A percentile compares a stretch with the other conserved stretches of the same genome.
Conservation (phyloP, 2,329 filamentous ascomycete species). For the Lojkania enalia region DNA sequence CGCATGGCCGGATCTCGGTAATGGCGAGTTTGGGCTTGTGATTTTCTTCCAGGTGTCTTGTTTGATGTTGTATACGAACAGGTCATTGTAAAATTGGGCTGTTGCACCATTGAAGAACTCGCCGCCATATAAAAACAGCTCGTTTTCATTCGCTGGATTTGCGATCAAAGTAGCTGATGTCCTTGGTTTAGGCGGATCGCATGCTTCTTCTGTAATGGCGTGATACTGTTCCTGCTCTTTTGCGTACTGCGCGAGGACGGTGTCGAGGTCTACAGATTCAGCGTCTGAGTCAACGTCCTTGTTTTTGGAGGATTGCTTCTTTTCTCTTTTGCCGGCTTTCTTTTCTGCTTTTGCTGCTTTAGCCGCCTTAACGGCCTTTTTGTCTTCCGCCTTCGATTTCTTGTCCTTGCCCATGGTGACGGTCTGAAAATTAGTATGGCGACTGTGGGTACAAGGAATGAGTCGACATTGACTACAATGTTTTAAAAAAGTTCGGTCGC, state of each 20-base stretch:
- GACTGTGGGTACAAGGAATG: too few relatives aligned
- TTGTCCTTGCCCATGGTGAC: conserved; percentile 57
- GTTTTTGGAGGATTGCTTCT: conserved; percentile 73
- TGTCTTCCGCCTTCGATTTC: conserved; percentile 51
- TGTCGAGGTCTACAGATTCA: conserved; percentile 91
- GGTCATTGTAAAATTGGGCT: conserved; percentile 71
- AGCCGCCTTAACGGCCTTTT: conserved; percentile 57
- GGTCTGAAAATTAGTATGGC: too few relatives aligned
- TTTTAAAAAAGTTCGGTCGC: too few relatives aligned
- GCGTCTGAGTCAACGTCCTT: conserved; percentile 82
- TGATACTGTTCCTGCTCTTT: conserved; percentile 90
- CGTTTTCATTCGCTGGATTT: conserved; percentile 82
- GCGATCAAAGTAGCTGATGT: conserved; percentile 81
- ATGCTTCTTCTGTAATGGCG: conserved; percentile 83
- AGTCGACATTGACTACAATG: too few relatives aligned
- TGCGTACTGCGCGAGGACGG: conserved; percentile 89
- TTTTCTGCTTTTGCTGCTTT: conserved; percentile 77
- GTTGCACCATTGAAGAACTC: conserved; percentile 94
- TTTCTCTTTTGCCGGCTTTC: conserved; percentile 75
- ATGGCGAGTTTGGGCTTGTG: conserved; percentile 85
- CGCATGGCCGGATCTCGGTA: conserved; percentile 90
- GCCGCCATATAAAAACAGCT: conserved; percentile 88
- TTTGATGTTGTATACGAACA: conserved; percentile 73
- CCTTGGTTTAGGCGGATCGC: conserved; percentile 73
- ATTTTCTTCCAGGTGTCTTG: conserved; percentile 89